Base-by-base conservation (phyloP, 768 basidiomycete species). In the Glaciozyma martinii region DNA sequence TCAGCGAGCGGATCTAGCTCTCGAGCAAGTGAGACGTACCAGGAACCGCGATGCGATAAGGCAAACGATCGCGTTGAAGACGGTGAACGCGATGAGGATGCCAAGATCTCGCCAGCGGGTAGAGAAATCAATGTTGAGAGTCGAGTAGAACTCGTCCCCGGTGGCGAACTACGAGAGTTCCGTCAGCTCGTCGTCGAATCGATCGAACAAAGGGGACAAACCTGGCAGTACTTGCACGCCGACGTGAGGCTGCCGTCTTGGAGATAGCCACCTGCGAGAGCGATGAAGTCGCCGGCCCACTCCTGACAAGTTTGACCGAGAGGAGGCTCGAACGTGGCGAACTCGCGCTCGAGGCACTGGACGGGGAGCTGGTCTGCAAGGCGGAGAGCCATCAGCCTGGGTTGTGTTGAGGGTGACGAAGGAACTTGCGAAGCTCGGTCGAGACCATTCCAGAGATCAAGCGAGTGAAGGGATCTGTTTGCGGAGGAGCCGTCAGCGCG, bases 131-230 rank as follows among this genome's bases (percentile, higher is more conserved):
- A 37, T n/a, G 25, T 50, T 40, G 16, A 30, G 30, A 18, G 18
- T 23, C 81, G 82, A 82, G 74, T 80, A 87, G 77, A 86, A 90
- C 67, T 89, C 78, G 68, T 89, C 86, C 1, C 88, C 87, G 29
- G 82, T 76, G 72, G 37, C 30, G 64, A 81, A 67, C 37, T 40
- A 13, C 37, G 37, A 40, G n/a, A 40, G 7, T 40, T 13, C 37
- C 37, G 12, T 40, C 37, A 40, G 37, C 37, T 40, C 37, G 37
- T 12, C 15, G 37, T 13, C 37, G 10, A 13, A 8, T 13, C 10
- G 12, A 40, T 8, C 33, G 12, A 40, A 40, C 10, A 13, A 40
- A 40, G 37, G 15, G 37, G 37, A 40, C 37, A 13, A 40, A 40
- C 37, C 37, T 56, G 16, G 27, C 27, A 16, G 47, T 66, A 54